Percentiles rank a stretch among this genome's conserved stretches.
These are phyloP conservation scores for Lagenidium sp. DNA, from an alignment of 352 stramenopile genomes.

Conservation along the genomic window DNA sequence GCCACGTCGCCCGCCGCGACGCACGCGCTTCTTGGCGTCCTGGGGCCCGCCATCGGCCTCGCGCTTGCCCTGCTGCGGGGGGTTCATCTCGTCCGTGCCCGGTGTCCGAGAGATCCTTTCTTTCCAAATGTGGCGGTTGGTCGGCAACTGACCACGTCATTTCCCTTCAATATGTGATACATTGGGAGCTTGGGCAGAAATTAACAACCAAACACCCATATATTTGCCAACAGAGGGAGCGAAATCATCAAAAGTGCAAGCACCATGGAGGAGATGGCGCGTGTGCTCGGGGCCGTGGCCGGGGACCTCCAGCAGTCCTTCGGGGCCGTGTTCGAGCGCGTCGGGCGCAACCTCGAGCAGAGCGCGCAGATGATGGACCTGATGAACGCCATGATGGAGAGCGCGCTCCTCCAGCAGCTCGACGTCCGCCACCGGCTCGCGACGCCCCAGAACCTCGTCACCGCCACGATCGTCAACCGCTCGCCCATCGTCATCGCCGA, in stretches of 20 bases:
- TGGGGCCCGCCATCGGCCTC: slow-evolving; percentile 21
- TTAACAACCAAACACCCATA: background rate
- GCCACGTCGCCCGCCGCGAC: slow-evolving; percentile 33
- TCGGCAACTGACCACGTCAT: too few relatives aligned
- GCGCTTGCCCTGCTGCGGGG: slow-evolving; percentile 23
- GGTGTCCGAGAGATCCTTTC: too few relatives aligned
- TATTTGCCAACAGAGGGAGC: too few relatives aligned
- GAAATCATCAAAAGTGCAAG: too few relatives aligned
- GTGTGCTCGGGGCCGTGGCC: slow-evolving; percentile 48
- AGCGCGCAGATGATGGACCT: slow-evolving; percentile 70
- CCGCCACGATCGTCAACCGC: slow-evolving; percentile 24
- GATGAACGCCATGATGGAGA: slow-evolving; percentile 82
- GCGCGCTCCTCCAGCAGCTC: slow-evolving; percentile 62
- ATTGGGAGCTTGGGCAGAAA: slow-evolving; percentile 2
- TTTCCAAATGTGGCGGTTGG: too few relatives aligned
- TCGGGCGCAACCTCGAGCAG: slow-evolving; percentile 55
- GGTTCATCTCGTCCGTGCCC: background rate
- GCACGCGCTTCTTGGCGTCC: slow-evolving; percentile 37
- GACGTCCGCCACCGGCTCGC: slow-evolving; percentile 4
- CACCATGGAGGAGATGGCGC: slow-evolving; percentile 60
- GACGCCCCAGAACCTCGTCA: background rate
- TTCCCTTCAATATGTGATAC: slow-evolving; percentile 6
- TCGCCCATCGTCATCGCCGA: slow-evolving; percentile 48
- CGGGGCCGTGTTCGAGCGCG: slow-evolving; percentile 51
- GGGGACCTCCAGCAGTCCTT: slow-evolving; percentile 67